These are phyloP conservation scores for Ceratobasidium papillatum DNA, from an alignment of 1,284 basidiomycete genomes.

Conservation along the genomic window DNA sequence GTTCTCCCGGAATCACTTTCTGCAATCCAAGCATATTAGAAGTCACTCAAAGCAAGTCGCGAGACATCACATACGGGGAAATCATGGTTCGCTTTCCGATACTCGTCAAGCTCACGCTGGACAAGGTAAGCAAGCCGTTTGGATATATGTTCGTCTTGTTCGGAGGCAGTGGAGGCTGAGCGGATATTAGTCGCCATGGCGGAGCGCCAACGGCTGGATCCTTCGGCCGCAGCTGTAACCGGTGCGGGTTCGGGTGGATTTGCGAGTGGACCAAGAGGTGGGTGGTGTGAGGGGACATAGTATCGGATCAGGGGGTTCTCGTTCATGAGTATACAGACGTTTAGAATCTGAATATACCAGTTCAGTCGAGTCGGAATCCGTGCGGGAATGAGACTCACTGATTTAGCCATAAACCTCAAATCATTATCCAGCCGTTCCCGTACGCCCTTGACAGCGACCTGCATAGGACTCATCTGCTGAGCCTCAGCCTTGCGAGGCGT, in stretches of 20 bases:
- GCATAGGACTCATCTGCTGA: conserved; percentile 56
- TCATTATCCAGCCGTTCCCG: conserved; percentile 83
- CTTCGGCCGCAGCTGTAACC: conserved; percentile 64
- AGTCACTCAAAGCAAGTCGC: conserved; percentile 29
- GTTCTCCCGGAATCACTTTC: conserved; percentile 64
- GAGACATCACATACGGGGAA: conserved; percentile 70
- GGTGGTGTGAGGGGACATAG: conserved; percentile 85
- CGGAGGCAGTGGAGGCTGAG: conserved; percentile 34
- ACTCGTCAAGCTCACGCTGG: conserved; percentile 82
- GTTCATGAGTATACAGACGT: conserved; percentile 89
- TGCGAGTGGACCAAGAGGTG: conserved; percentile 85
- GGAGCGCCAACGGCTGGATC: conserved; percentile 69
- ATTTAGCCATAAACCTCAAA: conserved; percentile 71
- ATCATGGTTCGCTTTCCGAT: conserved; percentile 84
- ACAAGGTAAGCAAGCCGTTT: conserved; percentile 84
- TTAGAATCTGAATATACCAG: conserved; percentile 71
- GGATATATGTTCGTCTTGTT: conserved; percentile 63
- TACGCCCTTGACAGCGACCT: conserved; percentile 54
- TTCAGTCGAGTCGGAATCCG: not conserved
- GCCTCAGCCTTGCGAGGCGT: conserved; percentile 31
- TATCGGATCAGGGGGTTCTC: conserved; percentile 96
- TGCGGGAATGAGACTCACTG: conserved; percentile 56
- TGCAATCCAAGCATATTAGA: conserved; percentile 43
- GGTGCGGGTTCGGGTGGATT: conserved; percentile 63
- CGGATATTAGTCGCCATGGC: conserved; percentile 40